A percentile compares a stretch with the other conserved stretches of the same genome.
Evolutionary conservation across 2,329 filamentous ascomycete genomes (phyloP).

Genomic region (Trichophyton verrucosum): DNA sequence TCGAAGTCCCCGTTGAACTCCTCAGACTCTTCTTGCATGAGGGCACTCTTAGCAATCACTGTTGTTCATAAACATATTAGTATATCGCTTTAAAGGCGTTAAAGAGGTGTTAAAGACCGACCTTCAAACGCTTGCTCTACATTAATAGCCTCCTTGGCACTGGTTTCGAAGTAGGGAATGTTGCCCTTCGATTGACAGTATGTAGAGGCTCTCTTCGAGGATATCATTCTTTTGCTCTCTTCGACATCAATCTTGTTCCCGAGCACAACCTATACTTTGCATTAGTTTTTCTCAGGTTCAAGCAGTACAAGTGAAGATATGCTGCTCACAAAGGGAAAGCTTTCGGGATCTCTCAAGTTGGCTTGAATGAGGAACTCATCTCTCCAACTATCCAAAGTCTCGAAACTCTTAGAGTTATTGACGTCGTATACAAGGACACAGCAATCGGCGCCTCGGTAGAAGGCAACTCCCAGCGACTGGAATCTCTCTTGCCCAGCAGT

Average conservation of each 20-base stretch:
- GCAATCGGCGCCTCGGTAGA: conserved; percentile 98
- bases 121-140: conserved; percentile 79
- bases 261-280: conserved; percentile 58
- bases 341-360: conserved; percentile 88
- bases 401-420: conserved; percentile 98
- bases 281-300: conserved; percentile 1
- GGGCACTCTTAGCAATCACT: conserved; percentile 93
- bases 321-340: conserved; percentile 79
- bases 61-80: conserved; percentile 2
- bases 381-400: conserved; percentile 94
- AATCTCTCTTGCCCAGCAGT: conserved; percentile 97
- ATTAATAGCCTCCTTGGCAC: conserved; percentile 96
- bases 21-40: conserved; percentile 93
- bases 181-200: conserved; percentile 97
- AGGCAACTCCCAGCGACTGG: conserved; percentile 98
- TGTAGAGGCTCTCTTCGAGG: conserved; percentile 87
- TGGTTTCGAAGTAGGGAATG: conserved; percentile 98
- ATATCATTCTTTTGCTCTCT: conserved; percentile 94
- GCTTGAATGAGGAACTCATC: conserved; percentile 98
- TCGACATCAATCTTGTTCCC: conserved; percentile 99
- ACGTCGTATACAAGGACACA: conserved; percentile 99
- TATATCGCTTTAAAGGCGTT: background rate
- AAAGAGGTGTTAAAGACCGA: conserved; percentile 23
- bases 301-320: background rate
- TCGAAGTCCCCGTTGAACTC: conserved; percentile 97